A percentile compares a stretch with the other conserved stretches of the same genome.
These are phyloP conservation scores for Cystobasidium onofrii DNA, from an alignment of 768 basidiomycete species.

Conservation along the genomic window DNA sequence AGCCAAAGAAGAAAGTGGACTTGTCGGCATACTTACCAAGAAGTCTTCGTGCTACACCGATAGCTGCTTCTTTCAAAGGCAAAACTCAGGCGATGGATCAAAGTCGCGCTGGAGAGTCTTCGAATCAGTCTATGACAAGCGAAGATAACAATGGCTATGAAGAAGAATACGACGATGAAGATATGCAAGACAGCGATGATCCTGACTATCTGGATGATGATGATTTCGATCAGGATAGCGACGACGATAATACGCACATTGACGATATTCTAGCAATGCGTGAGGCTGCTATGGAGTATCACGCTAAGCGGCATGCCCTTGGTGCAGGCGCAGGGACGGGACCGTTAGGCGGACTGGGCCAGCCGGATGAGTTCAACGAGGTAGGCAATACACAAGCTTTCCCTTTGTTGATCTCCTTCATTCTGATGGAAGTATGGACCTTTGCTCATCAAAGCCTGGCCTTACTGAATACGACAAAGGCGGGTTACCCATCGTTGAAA, in stretches of 20 bases:
- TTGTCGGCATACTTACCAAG: conserved; percentile 27
- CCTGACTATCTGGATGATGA: not conserved
- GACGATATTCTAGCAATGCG: conserved; percentile 28
- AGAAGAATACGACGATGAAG: not conserved
- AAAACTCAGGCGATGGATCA: not conserved
- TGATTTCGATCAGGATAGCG: conserved; percentile 9
- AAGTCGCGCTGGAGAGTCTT: no score
- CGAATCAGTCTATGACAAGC: not conserved
- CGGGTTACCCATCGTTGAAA: conserved; percentile 15
- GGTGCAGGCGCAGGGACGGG: conserved; percentile 26
- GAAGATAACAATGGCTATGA: not conserved
- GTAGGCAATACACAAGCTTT: no score
- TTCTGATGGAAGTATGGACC: no score
- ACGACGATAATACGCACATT: conserved; percentile 28
- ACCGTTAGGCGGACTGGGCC: not conserved
- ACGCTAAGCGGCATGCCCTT: conserved; percentile 19
- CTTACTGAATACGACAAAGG: not conserved
- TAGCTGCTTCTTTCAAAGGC: not conserved
- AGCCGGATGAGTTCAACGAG: conserved; percentile 7
- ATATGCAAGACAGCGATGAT: conserved; percentile 8
- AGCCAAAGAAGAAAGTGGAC: conserved; percentile 3
- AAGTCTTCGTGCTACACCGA: not conserved
- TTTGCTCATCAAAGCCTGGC: conserved; percentile 26
- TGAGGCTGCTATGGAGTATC: conserved; percentile 24
- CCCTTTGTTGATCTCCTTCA: no score